Base-by-base conservation (phyloP, 169 alveolate species). In the Cryptosporidium meleagridis region DNA sequence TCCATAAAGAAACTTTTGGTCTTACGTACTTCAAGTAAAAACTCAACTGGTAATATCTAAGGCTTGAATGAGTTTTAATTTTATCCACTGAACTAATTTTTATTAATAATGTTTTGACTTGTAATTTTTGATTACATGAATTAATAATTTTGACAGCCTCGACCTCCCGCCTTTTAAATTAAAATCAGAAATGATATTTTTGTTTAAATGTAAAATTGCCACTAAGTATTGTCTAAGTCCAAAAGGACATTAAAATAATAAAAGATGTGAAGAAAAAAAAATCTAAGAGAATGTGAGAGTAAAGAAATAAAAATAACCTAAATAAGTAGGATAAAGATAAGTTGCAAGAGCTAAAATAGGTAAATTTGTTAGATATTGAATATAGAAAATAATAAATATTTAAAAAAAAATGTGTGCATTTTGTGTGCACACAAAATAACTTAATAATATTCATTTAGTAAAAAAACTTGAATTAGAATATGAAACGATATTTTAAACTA, bases 171-270 rank as follows among this genome's bases (percentile, higher is more conserved):
- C 67, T 10, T 48, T 48, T 48, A 16, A 48, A 48, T 14, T 14
- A 55, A 55, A 2, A 55, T 55, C 23, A 4, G 23, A 26, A 16
- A 14, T 14, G 10, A 3, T 12, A 55, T 55, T n/a, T 26, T 23
- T 53, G 7, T 23, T 23, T 0, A 14, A 16, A 18, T 5, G 18
- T 23, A 8, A 53, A 55, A 55, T 55, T 37, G 26, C 67, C 37
- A 26, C 37, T 26, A 55, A 23, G 67, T 55, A 55, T 55, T 55
- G 67, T 55, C 67, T 55, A 55, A 55, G 67, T 55, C 67, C 23
- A 55, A 53, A 55, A 21, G 67, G 35, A 55, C 35, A 55, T 55
- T 9, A 26, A 26, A 55, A 9, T 55, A 9, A 55, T 3, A 0
- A 53, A 23, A 18, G 0, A 53, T 3, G 4, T 9, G 18, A 7